Conservation (phyloP, 2,329 filamentous ascomycete genomes). For the Fusarium vanettenii region DNA sequence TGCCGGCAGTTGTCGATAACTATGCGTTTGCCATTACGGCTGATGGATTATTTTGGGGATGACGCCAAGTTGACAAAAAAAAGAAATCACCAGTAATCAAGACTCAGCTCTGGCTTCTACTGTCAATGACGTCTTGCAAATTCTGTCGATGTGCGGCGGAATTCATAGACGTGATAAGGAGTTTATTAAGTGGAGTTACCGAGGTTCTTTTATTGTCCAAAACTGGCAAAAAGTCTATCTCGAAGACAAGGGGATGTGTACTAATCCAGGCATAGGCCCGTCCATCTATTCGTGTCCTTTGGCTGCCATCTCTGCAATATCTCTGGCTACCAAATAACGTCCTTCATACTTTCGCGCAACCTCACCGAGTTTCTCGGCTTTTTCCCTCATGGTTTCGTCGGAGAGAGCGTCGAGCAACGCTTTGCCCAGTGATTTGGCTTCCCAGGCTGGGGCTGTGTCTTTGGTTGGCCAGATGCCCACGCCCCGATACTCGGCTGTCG, state of each 20-base stretch:
- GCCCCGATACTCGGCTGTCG: slow-evolving; percentile 54
- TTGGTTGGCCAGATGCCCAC: slow-evolving; percentile 55
- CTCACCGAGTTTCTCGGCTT: neutral
- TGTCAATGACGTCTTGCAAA: slow-evolving; percentile 27
- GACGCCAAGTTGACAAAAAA: neutral
- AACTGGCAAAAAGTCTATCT: neutral
- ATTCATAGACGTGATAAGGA: neutral
- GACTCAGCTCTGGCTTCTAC: neutral
- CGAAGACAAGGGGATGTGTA: neutral
- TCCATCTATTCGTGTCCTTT: neutral
- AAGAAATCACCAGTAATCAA: neutral
- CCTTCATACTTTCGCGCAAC: slow-evolving; percentile 7
- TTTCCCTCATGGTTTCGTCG: neutral
- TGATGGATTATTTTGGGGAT: neutral
- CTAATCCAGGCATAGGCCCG: neutral
- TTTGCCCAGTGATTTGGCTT: slow-evolving; percentile 39
- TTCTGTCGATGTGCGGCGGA: neutral
- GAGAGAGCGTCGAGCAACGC: slow-evolving; percentile 37
- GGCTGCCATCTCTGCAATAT: neutral
- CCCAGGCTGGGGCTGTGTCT: slow-evolving; percentile 48
- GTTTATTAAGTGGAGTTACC: slow-evolving; percentile 15
- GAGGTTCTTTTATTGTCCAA: neutral
- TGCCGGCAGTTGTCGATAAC: no score
- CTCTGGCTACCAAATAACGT: neutral
- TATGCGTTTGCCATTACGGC: neutral